Conservation (phyloP, 208 protist species). For the Phytomonas serpens region DNA sequence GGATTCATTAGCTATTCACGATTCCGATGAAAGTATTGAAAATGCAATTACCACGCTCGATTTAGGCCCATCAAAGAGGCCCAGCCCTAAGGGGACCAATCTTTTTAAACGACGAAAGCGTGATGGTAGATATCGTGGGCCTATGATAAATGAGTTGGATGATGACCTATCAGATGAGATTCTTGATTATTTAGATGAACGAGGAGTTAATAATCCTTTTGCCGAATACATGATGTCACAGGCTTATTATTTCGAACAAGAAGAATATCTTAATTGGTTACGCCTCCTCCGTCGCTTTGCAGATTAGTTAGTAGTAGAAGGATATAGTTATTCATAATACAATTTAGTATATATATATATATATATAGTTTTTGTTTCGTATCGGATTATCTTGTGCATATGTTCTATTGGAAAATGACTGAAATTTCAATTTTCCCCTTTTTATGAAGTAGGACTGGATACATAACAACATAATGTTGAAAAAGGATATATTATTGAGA, state of each 20-base stretch:
- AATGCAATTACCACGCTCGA: conserved; percentile 28
- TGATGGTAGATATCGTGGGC: conserved; percentile 47
- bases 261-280: conserved; percentile 81
- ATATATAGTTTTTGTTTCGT: background rate
- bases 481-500: background rate
- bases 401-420: background rate
- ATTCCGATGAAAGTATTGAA: conserved; percentile 40
- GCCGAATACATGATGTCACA: conserved; percentile 82
- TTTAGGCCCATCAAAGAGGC: conserved; percentile 6
- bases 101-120: conserved; percentile 17
- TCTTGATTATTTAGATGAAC: conserved; percentile 78
- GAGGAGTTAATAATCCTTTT: conserved; percentile 82
- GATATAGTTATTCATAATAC: conserved; percentile 15
- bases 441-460: background rate
- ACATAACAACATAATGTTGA: conserved; percentile 4
- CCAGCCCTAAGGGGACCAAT: background rate
- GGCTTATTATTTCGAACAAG: conserved; percentile 71
- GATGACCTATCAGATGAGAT: conserved; percentile 86
- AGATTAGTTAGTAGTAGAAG: conserved; percentile 17
- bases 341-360: conserved; percentile 8
- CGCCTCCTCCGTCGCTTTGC: conserved; percentile 55
- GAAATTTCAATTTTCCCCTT: background rate
- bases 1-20: conserved; percentile 67
- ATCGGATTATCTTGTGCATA: background rate
- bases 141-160: conserved; percentile 79